Evolutionary conservation across 176 grass and related monocot species (phyloP).

Genomic region (Saccharum officinarum): DNA sequence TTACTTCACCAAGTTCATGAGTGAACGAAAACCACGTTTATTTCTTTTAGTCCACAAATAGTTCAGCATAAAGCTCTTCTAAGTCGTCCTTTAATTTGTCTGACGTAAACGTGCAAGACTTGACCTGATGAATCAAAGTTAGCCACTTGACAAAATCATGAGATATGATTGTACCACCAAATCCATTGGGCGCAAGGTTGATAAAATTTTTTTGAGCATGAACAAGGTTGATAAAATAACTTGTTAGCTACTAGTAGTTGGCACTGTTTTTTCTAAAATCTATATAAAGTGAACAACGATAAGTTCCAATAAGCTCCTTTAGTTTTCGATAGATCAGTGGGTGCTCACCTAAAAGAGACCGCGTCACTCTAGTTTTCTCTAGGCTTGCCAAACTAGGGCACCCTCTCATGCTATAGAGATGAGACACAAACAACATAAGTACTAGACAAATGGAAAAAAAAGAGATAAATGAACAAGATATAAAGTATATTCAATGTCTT

Average conservation of each 20-base stretch:
- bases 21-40: not conserved
- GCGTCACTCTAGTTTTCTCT: too few species aligned
- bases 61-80: not conserved
- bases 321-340: too few species aligned
- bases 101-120: not conserved
- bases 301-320: too few species aligned
- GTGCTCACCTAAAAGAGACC: too few species aligned
- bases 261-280: not conserved
- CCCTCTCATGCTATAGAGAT: too few species aligned
- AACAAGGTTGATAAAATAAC: not conserved
- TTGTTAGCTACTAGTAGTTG: not conserved
- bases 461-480: too few species aligned
- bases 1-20: not conserved
- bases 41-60: not conserved
- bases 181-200: not conserved
- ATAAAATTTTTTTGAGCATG: not conserved
- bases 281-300: not conserved
- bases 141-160: not conserved
- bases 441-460: too few species aligned
- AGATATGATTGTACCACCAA: not conserved
- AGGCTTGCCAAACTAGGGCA: too few species aligned
- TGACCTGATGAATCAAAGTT: not conserved
- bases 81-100: too few species aligned
- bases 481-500: too few species aligned
- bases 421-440: too few species aligned